A percentile compares a stretch with the other conserved stretches of the same genome.
Evolutionary conservation across 2,329 filamentous ascomycete species (phyloP).

Genomic region (Aspergillus vadensis): DNA sequence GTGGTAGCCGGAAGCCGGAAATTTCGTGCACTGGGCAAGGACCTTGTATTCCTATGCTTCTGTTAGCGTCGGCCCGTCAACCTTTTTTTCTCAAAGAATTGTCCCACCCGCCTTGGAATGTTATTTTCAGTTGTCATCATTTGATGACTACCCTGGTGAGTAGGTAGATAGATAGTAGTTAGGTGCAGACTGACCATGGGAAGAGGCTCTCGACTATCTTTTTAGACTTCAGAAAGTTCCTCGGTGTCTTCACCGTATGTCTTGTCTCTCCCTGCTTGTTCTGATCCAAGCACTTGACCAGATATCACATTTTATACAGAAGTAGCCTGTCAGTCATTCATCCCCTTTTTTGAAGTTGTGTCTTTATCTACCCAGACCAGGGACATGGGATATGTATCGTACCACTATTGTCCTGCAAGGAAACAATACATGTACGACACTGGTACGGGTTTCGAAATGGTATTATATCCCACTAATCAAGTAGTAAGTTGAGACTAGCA

Average conservation of each 20-base stretch:
- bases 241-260: too few relatives aligned
- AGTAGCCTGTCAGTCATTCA: too few relatives aligned
- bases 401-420: background rate
- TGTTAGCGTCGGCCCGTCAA: constrained; percentile 22
- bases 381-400: background rate
- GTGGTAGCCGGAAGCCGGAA: constrained; percentile 15
- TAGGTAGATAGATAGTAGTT: too few relatives aligned
- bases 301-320: background rate
- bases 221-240: too few relatives aligned
- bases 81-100: constrained; percentile 11
- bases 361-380: background rate
- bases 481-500: too few relatives aligned
- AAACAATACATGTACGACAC: background rate
- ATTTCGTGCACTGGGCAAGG: constrained; percentile 10
- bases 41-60: constrained; percentile 8
- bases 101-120: constrained; percentile 16
- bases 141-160: too few relatives aligned
- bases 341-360: background rate
- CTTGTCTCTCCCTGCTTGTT: background rate
- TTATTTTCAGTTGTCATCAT: too few relatives aligned
- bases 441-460: background rate
- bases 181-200: too few relatives aligned
- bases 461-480: background rate
- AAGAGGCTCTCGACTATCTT: too few relatives aligned
- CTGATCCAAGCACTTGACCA: background rate